Conservation (phyloP, 2,329 filamentous ascomycete species). For the Aspergillus amoenus region DNA sequence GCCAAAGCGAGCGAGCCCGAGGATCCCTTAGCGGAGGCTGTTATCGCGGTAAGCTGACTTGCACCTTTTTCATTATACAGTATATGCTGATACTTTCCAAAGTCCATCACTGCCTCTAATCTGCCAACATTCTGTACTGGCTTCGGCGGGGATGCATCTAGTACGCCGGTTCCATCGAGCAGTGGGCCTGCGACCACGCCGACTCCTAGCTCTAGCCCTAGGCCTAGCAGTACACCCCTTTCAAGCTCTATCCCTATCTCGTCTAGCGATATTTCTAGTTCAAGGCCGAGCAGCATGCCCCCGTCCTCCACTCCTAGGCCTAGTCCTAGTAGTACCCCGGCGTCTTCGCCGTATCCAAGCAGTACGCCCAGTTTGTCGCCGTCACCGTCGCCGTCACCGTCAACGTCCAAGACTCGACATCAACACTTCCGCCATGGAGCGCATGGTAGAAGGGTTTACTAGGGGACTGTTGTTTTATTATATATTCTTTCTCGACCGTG, state of each 20-base stretch:
- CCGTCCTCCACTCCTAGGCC: not conserved
- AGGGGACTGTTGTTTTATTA: not conserved
- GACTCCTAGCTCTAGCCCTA: not conserved
- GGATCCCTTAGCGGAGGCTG: conserved; percentile 1
- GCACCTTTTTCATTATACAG: not conserved
- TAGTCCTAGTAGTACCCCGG: not conserved
- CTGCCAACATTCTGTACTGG: not conserved
- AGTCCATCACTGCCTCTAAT: not conserved
- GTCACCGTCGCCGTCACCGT: not conserved
- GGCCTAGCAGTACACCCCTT: too few species aligned
- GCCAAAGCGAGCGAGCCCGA: not conserved
- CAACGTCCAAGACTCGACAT: too few species aligned
- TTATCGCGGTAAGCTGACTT: not conserved
- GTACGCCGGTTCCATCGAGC: not conserved
- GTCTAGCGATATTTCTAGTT: not conserved
- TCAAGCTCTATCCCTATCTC: not conserved
- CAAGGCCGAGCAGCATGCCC: not conserved
- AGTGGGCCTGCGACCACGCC: not conserved
- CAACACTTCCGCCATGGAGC: not conserved
- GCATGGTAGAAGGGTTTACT: not conserved
- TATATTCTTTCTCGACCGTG: not conserved
- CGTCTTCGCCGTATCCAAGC: not conserved
- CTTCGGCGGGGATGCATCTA: not conserved
- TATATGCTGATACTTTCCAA: not conserved
- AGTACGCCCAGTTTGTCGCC: not conserved